Evolutionary conservation across 768 basidiomycete species (phyloP).

Genomic region (Lactarius hatsudake): DNA sequence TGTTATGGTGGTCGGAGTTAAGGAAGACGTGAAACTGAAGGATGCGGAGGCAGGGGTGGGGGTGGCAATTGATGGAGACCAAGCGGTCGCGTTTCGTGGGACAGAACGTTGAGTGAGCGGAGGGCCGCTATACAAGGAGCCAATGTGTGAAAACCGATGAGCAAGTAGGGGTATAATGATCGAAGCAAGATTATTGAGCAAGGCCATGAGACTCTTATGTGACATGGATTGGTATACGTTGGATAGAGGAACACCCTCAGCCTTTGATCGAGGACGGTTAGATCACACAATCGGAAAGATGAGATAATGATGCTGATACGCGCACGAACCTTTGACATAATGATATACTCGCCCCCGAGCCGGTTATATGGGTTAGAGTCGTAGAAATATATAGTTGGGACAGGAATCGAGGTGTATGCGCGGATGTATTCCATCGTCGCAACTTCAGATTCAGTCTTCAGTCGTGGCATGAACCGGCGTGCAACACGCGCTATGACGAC

Average conservation of each 20-base stretch:
- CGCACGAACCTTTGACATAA: constrained; percentile 76
- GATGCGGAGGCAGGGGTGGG: constrained; percentile 29
- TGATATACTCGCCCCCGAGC: constrained; percentile 79
- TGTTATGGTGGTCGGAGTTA: constrained; percentile 11
- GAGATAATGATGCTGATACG: neutral
- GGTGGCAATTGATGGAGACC: constrained; percentile 29
- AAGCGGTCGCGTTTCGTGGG: constrained; percentile 21
- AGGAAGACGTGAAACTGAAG: constrained; percentile 12
- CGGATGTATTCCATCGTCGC: constrained; percentile 82
- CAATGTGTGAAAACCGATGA: constrained; percentile 72
- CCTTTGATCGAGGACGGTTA: constrained; percentile 42
- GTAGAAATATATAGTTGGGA: constrained; percentile 72
- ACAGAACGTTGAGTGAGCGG: constrained; percentile 11
- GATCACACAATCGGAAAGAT: neutral
- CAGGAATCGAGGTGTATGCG: constrained; percentile 64
- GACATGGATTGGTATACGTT: constrained; percentile 69
- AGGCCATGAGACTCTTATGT: constrained; percentile 57
- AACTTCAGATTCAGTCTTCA: constrained; percentile 86
- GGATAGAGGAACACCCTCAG: constrained; percentile 67
- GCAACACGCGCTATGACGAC: constrained; percentile 78
- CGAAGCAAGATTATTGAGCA: constrained; percentile 66
- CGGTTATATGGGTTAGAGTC: constrained; percentile 84
- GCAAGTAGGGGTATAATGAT: constrained; percentile 72
- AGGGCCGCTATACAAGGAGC: constrained; percentile 66
- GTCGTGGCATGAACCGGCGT: constrained; percentile 78